Percentiles rank a stretch among this genome's conserved stretches.
Conservation (phyloP, 176 grass and related monocot species). For the Oryza nivara region DNA sequence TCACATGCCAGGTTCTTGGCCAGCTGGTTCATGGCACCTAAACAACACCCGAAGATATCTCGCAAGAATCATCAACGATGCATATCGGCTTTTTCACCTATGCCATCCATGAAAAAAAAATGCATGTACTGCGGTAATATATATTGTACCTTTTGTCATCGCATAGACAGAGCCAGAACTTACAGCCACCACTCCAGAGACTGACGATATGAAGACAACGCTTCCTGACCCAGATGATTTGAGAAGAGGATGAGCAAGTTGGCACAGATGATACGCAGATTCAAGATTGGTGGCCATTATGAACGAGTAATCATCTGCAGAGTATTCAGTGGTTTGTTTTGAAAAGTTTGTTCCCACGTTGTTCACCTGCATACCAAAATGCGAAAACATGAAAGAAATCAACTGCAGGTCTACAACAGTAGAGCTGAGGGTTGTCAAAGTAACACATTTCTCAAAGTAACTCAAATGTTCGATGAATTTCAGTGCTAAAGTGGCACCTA, state of each 20-base stretch:
- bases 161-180: slow-evolving; percentile 63
- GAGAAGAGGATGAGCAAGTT: slow-evolving; percentile 87
- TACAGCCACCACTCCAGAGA: slow-evolving; percentile 50
- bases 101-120: background rate
- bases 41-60: background rate
- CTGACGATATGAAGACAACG: slow-evolving; percentile 82
- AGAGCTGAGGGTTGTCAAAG: too few relatives aligned
- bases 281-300: slow-evolving; percentile 82
- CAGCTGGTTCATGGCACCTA: slow-evolving; percentile 89
- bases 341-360: slow-evolving; percentile 77
- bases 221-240: slow-evolving; percentile 70
- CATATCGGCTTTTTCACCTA: too few relatives aligned
- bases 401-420: too few relatives aligned
- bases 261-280: slow-evolving; percentile 82
- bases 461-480: too few relatives aligned
- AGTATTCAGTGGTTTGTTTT: slow-evolving; percentile 60
- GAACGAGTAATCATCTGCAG: slow-evolving; percentile 68
- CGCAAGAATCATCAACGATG: too few relatives aligned
- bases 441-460: too few relatives aligned
- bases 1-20: slow-evolving; percentile 87
- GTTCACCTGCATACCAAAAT: slow-evolving; percentile 64
- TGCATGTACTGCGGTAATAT: background rate
- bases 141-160: slow-evolving; percentile 71
- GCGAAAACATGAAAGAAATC: background rate
- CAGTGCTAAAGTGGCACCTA: too few relatives aligned